Evolutionary conservation across 2,329 filamentous ascomycete genomes (phyloP), one percentile per base, ranked within the genome.

Genomic region (Byssothecium circinans): DNA sequence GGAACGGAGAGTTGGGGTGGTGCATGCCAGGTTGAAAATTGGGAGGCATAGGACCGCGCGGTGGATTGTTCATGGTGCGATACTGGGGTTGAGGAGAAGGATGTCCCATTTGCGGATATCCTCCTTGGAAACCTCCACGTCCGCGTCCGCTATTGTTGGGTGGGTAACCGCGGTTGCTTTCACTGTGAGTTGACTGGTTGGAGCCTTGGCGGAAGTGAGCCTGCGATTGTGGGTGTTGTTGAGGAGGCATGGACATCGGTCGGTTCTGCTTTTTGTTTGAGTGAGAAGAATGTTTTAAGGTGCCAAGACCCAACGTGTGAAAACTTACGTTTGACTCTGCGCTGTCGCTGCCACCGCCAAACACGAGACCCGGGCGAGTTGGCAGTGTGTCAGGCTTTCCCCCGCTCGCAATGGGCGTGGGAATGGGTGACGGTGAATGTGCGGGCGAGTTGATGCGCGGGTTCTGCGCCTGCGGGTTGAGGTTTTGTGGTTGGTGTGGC

Each of bases 341-440:
- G 41, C 74, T 67, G 67, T 95, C 88, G 64, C 85, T 85, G 61
- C 81, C 84, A 74, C 88, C 91, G 57, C 91, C 91, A 77, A 78
- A 96, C 61, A 78, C 96, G 43, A 89, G 82, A 71, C 86, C 85
- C 64, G 82, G 82, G 58, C 87, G 84, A 56, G 85, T 85, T 58
- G 86, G 80, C 56, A 90, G 81, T 55, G 82, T 82, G 27, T 89
- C 87, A 36, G 91, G 90, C 60, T 91, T 91, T 64, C 90, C 78
- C 45, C 85, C 89, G 60, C 91, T 90, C 65, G 91, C 94, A 27
- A 86, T 85, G 45, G 91, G 89, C 72, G 92, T 89, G 25, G 94
- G 92, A 61, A 97, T 97, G 4, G 94, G 94, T 34, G 89, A 92
- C 3, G 94, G 94, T 37, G 92, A 96, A 59, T 88, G 86, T 40